These are phyloP conservation scores for Xylariaceae sp. DNA, from an alignment of 2,329 filamentous ascomycete genomes.

Conservation along the genomic window DNA sequence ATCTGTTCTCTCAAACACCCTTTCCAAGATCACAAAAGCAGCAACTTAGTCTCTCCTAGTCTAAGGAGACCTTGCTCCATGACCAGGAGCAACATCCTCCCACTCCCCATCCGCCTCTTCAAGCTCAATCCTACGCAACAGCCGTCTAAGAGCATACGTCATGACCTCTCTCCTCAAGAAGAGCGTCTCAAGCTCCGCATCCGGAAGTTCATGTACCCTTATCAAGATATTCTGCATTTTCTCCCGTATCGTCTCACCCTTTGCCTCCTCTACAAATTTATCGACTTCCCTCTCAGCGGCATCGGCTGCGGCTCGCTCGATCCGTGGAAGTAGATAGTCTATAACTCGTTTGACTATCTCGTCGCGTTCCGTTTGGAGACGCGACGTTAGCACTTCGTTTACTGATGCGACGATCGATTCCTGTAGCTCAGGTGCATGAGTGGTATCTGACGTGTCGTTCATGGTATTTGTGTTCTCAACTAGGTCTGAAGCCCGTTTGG, in stretches of 20 bases:
- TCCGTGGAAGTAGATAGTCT: not conserved
- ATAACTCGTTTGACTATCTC: not conserved
- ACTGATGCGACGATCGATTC: not conserved
- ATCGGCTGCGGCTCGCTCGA: not conserved
- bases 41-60: no score
- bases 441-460: no score
- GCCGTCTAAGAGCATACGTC: not conserved
- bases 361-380: not conserved
- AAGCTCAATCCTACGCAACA: slow-evolving; percentile 9
- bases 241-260: slow-evolving; percentile 7
- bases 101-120: slow-evolving; percentile 3
- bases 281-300: slow-evolving; percentile 12
- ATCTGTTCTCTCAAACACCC: no score
- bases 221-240: slow-evolving; percentile 16
- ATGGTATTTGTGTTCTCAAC: no score
- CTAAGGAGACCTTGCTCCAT: no score
- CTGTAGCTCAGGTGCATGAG: no score
- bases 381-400: not conserved
- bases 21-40: no score
- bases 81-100: slow-evolving; percentile 10
- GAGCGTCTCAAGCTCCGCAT: slow-evolving; percentile 8
- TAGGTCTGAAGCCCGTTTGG: no score
- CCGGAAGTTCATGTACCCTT: not conserved
- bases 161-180: slow-evolving; percentile 12
- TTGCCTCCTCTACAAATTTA: not conserved